Percentiles rank a stretch among this genome's conserved stretches.
Conservation (phyloP, 768 basidiomycete species). For the Leccinum ochraceum region DNA sequence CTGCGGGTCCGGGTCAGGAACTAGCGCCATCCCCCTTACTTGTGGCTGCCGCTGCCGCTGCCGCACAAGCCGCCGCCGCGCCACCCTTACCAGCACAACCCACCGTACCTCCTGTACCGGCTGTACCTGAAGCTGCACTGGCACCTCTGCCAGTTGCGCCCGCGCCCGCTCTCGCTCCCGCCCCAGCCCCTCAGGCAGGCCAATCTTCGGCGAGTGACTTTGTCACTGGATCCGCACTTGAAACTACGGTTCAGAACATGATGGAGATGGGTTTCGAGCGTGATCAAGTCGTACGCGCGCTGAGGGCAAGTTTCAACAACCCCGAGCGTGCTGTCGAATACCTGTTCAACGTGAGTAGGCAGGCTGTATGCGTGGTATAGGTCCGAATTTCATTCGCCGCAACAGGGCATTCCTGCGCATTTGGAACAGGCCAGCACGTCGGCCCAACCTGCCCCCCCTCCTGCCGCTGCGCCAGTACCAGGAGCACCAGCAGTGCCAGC, state of each 20-base stretch:
- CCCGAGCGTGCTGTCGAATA: conserved; percentile 99
- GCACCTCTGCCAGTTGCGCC: conserved; percentile 32
- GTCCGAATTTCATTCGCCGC: conserved; percentile 13
- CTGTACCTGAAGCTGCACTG: conserved; percentile 34
- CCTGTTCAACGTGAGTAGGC: conserved; percentile 74
- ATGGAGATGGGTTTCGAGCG: conserved; percentile 92
- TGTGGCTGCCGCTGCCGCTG: conserved; percentile 16
- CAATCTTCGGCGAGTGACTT: conserved; percentile 55
- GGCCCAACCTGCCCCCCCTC: conserved; percentile 37
- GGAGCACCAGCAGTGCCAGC: conserved; percentile 26
- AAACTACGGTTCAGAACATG: conserved; percentile 80
- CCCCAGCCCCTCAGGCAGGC: conserved; percentile 31
- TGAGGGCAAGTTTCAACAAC: conserved; percentile 96
- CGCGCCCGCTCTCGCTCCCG: conserved; percentile 26
- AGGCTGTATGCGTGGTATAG: conserved; percentile 1
- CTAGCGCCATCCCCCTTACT: conserved; percentile 13
- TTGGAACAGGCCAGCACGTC: conserved; percentile 42
- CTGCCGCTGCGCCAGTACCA: conserved; percentile 40
- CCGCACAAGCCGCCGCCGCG: background rate
- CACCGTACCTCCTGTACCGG: conserved; percentile 28
- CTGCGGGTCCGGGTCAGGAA: conserved; percentile 9
- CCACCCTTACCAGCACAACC: conserved; percentile 28
- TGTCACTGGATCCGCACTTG: conserved; percentile 73
- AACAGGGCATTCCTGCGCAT: conserved; percentile 73
- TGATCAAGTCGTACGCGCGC: conserved; percentile 79